Percentiles rank a stretch among this genome's conserved stretches.
Evolutionary conservation across 805 yeast species (phyloP).

Genomic region (Zygotorulaspora chibaensis): DNA sequence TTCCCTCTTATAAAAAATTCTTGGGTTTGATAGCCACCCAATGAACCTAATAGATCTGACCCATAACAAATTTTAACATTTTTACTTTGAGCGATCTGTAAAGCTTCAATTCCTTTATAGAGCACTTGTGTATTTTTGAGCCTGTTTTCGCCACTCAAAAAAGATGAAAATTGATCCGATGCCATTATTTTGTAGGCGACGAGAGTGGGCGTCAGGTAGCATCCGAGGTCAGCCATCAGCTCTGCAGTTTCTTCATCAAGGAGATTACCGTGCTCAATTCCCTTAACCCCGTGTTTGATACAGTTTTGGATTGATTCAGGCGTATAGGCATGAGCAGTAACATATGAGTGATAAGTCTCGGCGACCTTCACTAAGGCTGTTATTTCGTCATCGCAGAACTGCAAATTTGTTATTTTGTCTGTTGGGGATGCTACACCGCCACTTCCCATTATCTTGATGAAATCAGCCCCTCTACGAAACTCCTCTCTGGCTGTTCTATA

Average conservation of each 20-base stretch:
- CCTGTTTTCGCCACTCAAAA: slow-evolving; percentile 5
- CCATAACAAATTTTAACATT: slow-evolving; percentile 10
- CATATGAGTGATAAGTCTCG: slow-evolving; percentile 9
- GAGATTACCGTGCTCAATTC: slow-evolving; percentile 11
- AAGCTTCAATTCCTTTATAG: slow-evolving; percentile 8
- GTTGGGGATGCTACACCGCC: slow-evolving; percentile 14
- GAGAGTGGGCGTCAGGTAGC: slow-evolving; percentile 11
- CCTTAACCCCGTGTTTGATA: slow-evolving; percentile 9
- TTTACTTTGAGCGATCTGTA: slow-evolving; percentile 7
- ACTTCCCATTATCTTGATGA: slow-evolving; percentile 11
- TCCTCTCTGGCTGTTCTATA: slow-evolving; percentile 11
- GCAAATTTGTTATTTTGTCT: slow-evolving; percentile 11
- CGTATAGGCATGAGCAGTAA: slow-evolving; percentile 11
- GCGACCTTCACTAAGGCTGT: slow-evolving; percentile 8
- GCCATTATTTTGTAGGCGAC: slow-evolving; percentile 11
- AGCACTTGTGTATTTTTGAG: slow-evolving; percentile 10
- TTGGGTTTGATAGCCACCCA: slow-evolving; percentile 12
- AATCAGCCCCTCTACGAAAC: slow-evolving; percentile 11
- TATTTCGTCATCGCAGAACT: slow-evolving; percentile 11
- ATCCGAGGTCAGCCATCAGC: slow-evolving; percentile 8
- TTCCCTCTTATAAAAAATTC: slow-evolving; percentile 11
- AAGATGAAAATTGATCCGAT: slow-evolving; percentile 9
- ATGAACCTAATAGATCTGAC: slow-evolving; percentile 9
- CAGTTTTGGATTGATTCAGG: slow-evolving; percentile 10
- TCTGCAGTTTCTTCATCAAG: slow-evolving; percentile 9